A percentile compares a stretch with the other conserved stretches of the same genome.
These are phyloP conservation scores for Scleroderma bovista DNA, from an alignment of 768 basidiomycete genomes.

Conservation along the genomic window DNA sequence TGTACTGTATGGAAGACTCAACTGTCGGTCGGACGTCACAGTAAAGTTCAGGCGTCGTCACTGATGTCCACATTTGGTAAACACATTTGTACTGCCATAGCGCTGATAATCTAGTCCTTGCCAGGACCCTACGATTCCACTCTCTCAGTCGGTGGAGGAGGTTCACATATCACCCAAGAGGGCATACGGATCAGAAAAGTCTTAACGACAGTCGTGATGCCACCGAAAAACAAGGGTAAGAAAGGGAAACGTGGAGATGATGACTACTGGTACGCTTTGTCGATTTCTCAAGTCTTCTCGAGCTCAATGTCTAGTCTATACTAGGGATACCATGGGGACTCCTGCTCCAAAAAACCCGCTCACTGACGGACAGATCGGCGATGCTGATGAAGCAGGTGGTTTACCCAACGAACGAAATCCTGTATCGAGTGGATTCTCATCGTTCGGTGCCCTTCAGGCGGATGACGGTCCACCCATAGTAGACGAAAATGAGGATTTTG, in stretches of 20 bases:
- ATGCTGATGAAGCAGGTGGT: constrained; percentile 40
- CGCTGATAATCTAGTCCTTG: no score
- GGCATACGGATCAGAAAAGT: neutral
- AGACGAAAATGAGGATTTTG: constrained; percentile 63
- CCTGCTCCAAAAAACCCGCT: constrained; percentile 40
- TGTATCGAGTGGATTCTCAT: constrained; percentile 38
- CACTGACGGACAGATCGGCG: constrained; percentile 22
- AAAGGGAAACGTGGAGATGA: constrained; percentile 81
- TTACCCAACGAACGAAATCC: constrained; percentile 15
- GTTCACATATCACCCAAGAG: no score
- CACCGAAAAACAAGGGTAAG: constrained; percentile 79
- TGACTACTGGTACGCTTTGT: constrained; percentile 58
- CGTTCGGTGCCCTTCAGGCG: constrained; percentile 45
- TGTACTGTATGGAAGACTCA: no score
- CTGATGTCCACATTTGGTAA: neutral
- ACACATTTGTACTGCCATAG: neutral
- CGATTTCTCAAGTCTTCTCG: constrained; percentile 12
- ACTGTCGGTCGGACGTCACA: no score
- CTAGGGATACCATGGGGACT: constrained; percentile 64
- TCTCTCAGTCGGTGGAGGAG: neutral
- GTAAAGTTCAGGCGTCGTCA: no score
- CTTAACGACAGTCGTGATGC: constrained; percentile 17
- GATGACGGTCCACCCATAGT: constrained; percentile 38
- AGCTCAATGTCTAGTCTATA: constrained; percentile 9
- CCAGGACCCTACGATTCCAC: no score